Evolutionary conservation across 441 rosid genomes (phyloP).

Genomic region (Erodium chrysanthum): DNA sequence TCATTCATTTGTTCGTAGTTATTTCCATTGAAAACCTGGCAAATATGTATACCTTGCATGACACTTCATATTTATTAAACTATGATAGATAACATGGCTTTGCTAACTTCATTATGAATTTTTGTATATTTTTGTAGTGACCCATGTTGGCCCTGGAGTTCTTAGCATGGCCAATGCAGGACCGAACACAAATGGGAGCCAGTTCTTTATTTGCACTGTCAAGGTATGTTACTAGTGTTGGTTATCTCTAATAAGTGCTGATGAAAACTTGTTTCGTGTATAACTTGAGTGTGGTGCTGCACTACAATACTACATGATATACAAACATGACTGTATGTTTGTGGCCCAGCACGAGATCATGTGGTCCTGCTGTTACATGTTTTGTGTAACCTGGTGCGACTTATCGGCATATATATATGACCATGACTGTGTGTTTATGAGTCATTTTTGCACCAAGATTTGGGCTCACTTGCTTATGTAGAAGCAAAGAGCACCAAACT

Average conservation of each 20-base stretch:
- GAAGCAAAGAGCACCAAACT: too few relatives aligned
- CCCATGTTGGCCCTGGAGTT: constrained; percentile 85
- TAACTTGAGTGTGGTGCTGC: not conserved
- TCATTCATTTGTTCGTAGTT: not conserved
- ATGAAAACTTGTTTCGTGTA: not conserved
- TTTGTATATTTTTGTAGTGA: constrained; percentile 43
- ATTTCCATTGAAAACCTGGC: not conserved
- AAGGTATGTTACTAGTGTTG: constrained; percentile 37
- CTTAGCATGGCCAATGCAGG: constrained; percentile 99
- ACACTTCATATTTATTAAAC: not conserved
- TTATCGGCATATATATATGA: too few relatives aligned
- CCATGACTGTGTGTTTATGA: too few relatives aligned
- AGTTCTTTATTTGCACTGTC: constrained; percentile 91
- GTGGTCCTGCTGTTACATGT: too few relatives aligned
- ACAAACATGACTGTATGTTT: too few relatives aligned
- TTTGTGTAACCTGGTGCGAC: too few relatives aligned
- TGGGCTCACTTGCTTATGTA: too few relatives aligned
- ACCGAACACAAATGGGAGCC: constrained; percentile 96
- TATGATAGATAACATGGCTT: not conserved
- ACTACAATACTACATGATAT: not conserved
- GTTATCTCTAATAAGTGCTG: not conserved
- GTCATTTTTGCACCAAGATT: too few relatives aligned
- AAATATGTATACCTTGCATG: not conserved
- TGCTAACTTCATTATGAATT: constrained; percentile 12
- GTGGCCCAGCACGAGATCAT: too few relatives aligned